phyloP scores from a whole-genome alignment of 192 early-diverging fungal species.

The Backusella circina region DNA sequence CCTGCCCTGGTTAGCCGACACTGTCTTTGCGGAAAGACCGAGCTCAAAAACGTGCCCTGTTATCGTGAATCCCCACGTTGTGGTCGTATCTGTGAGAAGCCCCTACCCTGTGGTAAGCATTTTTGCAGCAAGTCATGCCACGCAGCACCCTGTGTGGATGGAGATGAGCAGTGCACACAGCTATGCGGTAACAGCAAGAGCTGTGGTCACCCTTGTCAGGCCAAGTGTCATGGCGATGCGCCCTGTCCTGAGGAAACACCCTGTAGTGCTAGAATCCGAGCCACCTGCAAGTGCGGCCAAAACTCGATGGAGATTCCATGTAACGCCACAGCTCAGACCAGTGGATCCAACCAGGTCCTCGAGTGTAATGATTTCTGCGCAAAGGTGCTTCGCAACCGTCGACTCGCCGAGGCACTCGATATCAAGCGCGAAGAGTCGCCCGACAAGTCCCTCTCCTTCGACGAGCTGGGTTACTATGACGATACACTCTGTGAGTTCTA shows the following conservation, averaged over 20 bases:
- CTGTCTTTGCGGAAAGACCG: slow-evolving; percentile 78
- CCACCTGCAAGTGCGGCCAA: slow-evolving; percentile 78
- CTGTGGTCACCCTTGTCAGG: slow-evolving; percentile 82
- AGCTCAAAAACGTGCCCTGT: slow-evolving; percentile 80
- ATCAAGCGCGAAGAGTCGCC: slow-evolving; percentile 39
- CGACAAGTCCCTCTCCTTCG: slow-evolving; percentile 1
- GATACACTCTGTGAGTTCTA: slow-evolving; percentile 71
- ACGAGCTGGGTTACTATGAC: slow-evolving; percentile 42
- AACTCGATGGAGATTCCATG: slow-evolving; percentile 59
- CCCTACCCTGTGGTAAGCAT: slow-evolving; percentile 68
- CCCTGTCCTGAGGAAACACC: slow-evolving; percentile 75
- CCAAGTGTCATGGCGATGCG: slow-evolving; percentile 70
- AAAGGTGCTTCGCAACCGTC: slow-evolving; percentile 71
- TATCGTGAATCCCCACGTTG: slow-evolving; percentile 72
- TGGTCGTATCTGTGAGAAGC: slow-evolving; percentile 61
- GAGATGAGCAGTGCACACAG: slow-evolving; percentile 60
- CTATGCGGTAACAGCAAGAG: slow-evolving; percentile 72
- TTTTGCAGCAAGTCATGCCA: slow-evolving; percentile 83
- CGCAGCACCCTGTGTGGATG: slow-evolving; percentile 63
- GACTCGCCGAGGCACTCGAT: slow-evolving; percentile 78
- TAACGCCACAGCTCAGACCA: slow-evolving; percentile 48
- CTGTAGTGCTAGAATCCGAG: slow-evolving; percentile 56
- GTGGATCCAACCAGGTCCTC: slow-evolving; percentile 48
- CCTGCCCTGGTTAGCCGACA: slow-evolving; percentile 68
- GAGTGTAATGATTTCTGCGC: slow-evolving; percentile 83